A percentile compares a stretch with the other conserved stretches of the same genome.
phyloP scores from a whole-genome alignment of 1,284 basidiomycete species.

The Cutaneotrichosporon sp. region DNA sequence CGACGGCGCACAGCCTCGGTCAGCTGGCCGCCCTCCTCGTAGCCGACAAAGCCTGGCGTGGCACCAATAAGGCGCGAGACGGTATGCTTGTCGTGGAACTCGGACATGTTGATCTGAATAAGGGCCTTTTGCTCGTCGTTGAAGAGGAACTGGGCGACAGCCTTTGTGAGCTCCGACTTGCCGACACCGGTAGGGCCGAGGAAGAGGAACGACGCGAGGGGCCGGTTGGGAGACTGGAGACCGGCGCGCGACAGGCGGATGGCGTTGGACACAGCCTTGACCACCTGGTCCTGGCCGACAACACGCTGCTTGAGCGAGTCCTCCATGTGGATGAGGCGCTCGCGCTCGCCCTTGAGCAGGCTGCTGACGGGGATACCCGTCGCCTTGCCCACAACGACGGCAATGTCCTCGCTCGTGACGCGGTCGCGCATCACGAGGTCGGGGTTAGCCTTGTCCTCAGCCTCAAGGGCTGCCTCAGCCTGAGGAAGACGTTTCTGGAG shows the following conservation, averaged over 20 bases:
- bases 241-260: conserved; percentile 87
- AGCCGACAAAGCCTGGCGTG: conserved; percentile 87
- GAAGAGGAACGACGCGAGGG: conserved; percentile 88
- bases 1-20: conserved; percentile 80
- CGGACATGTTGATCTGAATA: conserved; percentile 87
- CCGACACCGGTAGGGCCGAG: conserved; percentile 68
- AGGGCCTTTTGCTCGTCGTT: conserved; percentile 78
- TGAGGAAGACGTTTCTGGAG: conserved; percentile 67
- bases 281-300: conserved; percentile 81
- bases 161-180: conserved; percentile 83
- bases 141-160: conserved; percentile 77
- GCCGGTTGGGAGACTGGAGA: conserved; percentile 74
- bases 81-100: conserved; percentile 86
- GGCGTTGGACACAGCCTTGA: conserved; percentile 74
- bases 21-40: conserved; percentile 75
- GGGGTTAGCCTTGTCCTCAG: conserved; percentile 49
- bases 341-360: conserved; percentile 79
- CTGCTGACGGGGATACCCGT: conserved; percentile 90
- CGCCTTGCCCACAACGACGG: conserved; percentile 77
- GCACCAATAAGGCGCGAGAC: conserved; percentile 85
- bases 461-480: conserved; percentile 56
- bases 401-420: conserved; percentile 82
- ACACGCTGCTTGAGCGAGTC: conserved; percentile 67
- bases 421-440: conserved; percentile 70
- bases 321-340: conserved; percentile 91